These are phyloP conservation scores for Lasiosphaeris hirsuta DNA, from an alignment of 495 filamentous ascomycete species.

Conservation along the genomic window DNA sequence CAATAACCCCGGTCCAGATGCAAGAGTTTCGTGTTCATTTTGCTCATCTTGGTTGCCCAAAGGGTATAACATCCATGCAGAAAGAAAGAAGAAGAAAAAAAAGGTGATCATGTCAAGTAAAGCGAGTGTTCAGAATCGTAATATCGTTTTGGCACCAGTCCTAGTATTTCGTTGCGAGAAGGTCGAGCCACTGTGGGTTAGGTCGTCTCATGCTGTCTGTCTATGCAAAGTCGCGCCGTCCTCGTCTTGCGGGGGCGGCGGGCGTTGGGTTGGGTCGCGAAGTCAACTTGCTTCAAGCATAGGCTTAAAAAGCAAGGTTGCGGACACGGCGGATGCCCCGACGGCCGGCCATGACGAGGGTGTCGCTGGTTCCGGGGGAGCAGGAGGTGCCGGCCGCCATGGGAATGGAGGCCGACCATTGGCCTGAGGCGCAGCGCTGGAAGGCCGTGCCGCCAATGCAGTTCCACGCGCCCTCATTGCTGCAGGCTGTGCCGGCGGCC, in stretches of 20 bases:
- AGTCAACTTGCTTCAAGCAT: background rate
- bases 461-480: slow-evolving; percentile 58
- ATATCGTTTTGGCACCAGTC: no score
- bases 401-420: slow-evolving; percentile 52
- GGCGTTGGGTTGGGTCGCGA: no score
- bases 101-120: background rate
- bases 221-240: no score
- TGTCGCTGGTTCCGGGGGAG: slow-evolving; percentile 46
- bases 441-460: slow-evolving; percentile 59
- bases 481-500: slow-evolving; percentile 42
- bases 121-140: no score
- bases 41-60: background rate
- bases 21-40: background rate
- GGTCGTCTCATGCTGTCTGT: no score
- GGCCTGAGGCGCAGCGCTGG: slow-evolving; percentile 62
- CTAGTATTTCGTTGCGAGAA: no score
- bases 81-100: background rate
- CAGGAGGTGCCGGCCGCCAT: slow-evolving; percentile 61
- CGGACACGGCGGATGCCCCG: slow-evolving; percentile 1
- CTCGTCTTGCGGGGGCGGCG: no score
- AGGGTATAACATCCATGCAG: background rate
- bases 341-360: slow-evolving; percentile 33
- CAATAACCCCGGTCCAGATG: background rate
- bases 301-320: background rate
- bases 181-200: no score